Percentiles rank a stretch among this genome's conserved stretches.
Conservation (phyloP, 2,329 filamentous ascomycete genomes). For the Anisogramma anomala region DNA sequence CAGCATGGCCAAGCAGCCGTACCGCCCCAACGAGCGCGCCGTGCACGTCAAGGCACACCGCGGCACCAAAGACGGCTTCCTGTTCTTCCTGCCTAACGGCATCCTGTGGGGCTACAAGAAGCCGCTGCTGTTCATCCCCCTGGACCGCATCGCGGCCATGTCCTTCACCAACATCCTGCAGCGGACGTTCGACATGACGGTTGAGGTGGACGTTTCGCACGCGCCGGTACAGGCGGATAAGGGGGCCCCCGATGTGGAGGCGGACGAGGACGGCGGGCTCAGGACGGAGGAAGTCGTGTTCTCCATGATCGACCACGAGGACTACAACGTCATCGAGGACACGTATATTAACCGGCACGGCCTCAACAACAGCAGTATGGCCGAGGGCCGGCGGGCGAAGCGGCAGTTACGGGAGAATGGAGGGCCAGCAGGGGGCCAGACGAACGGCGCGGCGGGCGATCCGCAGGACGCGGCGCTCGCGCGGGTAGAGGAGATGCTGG, state of each 20-base stretch:
- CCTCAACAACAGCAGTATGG: conserved; percentile 57
- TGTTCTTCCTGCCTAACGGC: conserved; percentile 55
- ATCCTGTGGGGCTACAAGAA: conserved; percentile 64
- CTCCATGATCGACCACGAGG: conserved; percentile 57
- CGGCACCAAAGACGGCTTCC: conserved; percentile 56
- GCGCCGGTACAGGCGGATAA: not conserved
- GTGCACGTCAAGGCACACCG: conserved; percentile 56
- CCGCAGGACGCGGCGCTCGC: conserved; percentile 36
- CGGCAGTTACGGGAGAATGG: conserved; percentile 48
- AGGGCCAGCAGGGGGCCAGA: conserved; percentile 22
- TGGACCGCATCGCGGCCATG: conserved; percentile 48
- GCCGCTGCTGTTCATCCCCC: conserved; percentile 51
- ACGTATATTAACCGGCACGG: conserved; percentile 49
- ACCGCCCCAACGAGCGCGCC: conserved; percentile 49
- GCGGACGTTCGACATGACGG: conserved; percentile 55
- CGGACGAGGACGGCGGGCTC: conserved; percentile 18
- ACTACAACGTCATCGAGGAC: conserved; percentile 52
- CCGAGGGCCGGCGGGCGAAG: conserved; percentile 55
- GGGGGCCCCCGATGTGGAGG: conserved; percentile 14
- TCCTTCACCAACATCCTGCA: conserved; percentile 58
- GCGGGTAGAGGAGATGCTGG: conserved; percentile 39
- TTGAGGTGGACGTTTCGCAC: conserved; percentile 40
- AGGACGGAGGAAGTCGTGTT: conserved; percentile 53
- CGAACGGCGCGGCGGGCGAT: conserved; percentile 28
- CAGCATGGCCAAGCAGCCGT: conserved; percentile 43